These are phyloP conservation scores for Heliamphora exappendiculata DNA, from an alignment of 148 eudicot genomes.

Conservation along the genomic window DNA sequence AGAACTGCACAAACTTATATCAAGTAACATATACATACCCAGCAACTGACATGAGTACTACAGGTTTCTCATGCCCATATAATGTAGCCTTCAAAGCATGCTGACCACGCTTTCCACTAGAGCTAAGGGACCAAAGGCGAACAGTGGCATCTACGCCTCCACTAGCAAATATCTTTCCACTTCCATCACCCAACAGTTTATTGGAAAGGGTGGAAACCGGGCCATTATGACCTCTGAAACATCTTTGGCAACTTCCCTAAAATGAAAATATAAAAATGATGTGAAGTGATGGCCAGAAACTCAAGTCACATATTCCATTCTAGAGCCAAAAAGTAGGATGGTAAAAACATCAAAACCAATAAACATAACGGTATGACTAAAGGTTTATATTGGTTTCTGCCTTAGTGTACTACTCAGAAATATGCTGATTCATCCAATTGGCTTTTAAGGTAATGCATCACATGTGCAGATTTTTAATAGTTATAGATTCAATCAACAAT, in stretches of 20 bases:
- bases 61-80: constrained; percentile 60
- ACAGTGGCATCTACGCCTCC: constrained; percentile 82
- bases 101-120: constrained; percentile 60
- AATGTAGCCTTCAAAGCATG: constrained; percentile 62
- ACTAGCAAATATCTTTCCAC: constrained; percentile 62
- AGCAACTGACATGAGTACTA: constrained; percentile 52
- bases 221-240: constrained; percentile 68
- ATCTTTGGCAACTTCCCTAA: constrained; percentile 52
- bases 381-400: not conserved
- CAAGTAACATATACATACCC: constrained; percentile 39
- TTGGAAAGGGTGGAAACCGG: constrained; percentile 66
- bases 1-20: not conserved
- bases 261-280: constrained; percentile 3
- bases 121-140: constrained; percentile 74
- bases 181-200: constrained; percentile 47
- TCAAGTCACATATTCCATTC: not conserved
- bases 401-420: not conserved
- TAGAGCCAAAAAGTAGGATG: not conserved
- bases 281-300: not conserved
- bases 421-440: not conserved
- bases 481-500: not conserved
- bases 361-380: not conserved
- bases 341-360: not conserved
- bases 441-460: not conserved
- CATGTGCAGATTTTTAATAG: not conserved